These are phyloP conservation scores for Salix suchowensis DNA, from an alignment of 345 rosid species.

Conservation along the genomic window DNA sequence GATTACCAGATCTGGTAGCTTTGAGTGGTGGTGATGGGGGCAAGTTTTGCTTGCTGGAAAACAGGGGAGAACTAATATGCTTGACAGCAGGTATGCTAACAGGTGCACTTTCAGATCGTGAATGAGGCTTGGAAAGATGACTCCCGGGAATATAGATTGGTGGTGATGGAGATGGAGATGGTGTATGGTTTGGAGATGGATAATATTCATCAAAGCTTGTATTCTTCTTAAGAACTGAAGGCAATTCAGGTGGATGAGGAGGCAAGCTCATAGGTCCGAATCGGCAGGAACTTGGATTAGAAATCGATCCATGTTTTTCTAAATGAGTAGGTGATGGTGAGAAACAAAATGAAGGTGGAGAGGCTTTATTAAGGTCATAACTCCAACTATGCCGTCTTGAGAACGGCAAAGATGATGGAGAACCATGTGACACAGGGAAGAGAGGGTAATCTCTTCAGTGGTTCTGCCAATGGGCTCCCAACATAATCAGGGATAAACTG, in stretches of 20 bases:
- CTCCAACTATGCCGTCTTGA: conserved; percentile 90
- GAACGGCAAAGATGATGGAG: conserved; percentile 76
- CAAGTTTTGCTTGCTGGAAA: conserved; percentile 41
- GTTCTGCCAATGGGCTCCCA: conserved; percentile 95
- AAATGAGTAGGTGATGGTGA: conserved; percentile 84
- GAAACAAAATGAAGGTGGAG: conserved; percentile 61
- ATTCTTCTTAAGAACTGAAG: conserved; percentile 42
- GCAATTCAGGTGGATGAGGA: conserved; percentile 58
- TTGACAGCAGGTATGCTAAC: conserved; percentile 47
- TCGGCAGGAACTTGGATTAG: conserved; percentile 46
- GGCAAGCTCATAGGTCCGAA: conserved; percentile 40
- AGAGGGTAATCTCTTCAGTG: conserved; percentile 71
- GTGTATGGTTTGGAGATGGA: conserved; percentile 61
- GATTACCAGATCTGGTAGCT: conserved; percentile 36
- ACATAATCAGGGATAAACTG: conserved; percentile 85
- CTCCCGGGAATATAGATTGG: conserved; percentile 49
- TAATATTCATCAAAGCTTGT: conserved; percentile 46
- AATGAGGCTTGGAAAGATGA: conserved; percentile 36
- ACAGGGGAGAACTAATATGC: conserved; percentile 37
- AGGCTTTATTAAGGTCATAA: conserved; percentile 56
- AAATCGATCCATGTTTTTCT: conserved; percentile 52
- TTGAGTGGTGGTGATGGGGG: conserved; percentile 60
- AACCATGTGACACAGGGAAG: conserved; percentile 65
- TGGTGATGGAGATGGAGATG: conserved; percentile 67
- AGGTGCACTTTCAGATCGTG: conserved; percentile 86